A percentile compares a stretch with the other conserved stretches of the same genome.
Evolutionary conservation across 352 stramenopile genomes (phyloP).

Genomic region (Hyaloperonospora brassicae): DNA sequence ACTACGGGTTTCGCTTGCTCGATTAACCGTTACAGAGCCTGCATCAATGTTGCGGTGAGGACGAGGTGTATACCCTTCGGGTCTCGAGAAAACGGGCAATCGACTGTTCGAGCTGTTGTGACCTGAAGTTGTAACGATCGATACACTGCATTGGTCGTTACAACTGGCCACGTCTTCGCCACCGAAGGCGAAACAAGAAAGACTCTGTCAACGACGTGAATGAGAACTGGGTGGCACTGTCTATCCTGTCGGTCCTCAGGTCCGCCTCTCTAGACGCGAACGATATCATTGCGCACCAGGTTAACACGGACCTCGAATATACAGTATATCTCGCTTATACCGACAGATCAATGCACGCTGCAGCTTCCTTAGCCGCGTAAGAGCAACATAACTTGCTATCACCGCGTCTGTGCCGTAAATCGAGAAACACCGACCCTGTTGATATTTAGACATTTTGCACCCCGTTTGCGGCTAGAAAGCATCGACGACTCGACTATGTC

Average conservation of each 20-base stretch:
- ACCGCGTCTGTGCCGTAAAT: too few species aligned
- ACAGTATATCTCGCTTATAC: too few species aligned
- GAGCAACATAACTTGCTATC: neutral
- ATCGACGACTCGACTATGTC: slow-evolving; percentile 22
- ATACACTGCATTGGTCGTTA: neutral
- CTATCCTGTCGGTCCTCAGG: too few species aligned
- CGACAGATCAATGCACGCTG: neutral
- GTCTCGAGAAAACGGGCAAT: slow-evolving; percentile 63
- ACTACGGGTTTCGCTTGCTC: slow-evolving; percentile 20
- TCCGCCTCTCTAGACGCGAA: too few species aligned
- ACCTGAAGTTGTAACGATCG: neutral
- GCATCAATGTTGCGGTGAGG: slow-evolving; percentile 84
- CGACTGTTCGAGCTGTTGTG: slow-evolving; percentile 59
- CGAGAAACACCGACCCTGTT: neutral
- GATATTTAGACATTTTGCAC: slow-evolving; percentile 9
- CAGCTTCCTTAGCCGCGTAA: neutral
- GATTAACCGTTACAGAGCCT: slow-evolving; percentile 36
- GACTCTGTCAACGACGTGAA: too few species aligned
- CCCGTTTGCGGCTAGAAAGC: slow-evolving; percentile 7
- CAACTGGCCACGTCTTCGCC: neutral
- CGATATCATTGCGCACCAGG: too few species aligned
- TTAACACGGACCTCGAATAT: too few species aligned
- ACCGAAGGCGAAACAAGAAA: neutral
- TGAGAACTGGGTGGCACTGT: too few species aligned
- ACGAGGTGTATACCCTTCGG: slow-evolving; percentile 47